Percentiles rank a stretch among this genome's conserved stretches.
These are phyloP conservation scores for Pyrenopolyporus hunteri DNA, from an alignment of 495 filamentous ascomycete genomes.

Conservation along the genomic window DNA sequence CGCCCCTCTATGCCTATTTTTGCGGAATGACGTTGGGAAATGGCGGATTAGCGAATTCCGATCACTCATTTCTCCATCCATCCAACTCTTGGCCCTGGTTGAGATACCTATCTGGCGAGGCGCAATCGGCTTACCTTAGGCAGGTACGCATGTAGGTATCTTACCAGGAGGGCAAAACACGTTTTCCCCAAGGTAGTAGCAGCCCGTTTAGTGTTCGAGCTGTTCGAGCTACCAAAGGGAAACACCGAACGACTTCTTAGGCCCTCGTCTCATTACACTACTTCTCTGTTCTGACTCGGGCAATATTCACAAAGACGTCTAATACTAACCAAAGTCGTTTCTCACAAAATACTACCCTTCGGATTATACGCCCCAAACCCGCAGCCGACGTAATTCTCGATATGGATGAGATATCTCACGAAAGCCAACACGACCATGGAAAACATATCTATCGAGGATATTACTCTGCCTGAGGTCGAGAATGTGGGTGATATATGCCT, in stretches of 20 bases:
- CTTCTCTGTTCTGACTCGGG: too few relatives aligned
- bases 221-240: too few relatives aligned
- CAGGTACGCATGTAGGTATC: too few relatives aligned
- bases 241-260: too few relatives aligned
- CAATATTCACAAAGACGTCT: too few relatives aligned
- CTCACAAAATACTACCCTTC: neutral
- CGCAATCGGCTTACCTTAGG: neutral
- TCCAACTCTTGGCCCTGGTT: neutral
- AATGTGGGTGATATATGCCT: too few relatives aligned
- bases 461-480: slow-evolving; percentile 40
- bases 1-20: neutral
- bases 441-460: slow-evolving; percentile 25
- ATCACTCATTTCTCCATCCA: neutral
- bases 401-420: slow-evolving; percentile 34
- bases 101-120: neutral
- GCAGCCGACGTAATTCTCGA: slow-evolving; percentile 15
- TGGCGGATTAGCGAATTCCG: neutral
- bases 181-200: too few relatives aligned
- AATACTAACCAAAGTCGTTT: too few relatives aligned
- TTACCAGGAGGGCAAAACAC: too few relatives aligned
- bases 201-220: too few relatives aligned
- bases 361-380: neutral
- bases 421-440: slow-evolving; percentile 33
- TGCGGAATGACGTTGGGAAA: neutral
- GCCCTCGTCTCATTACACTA: too few relatives aligned